Base-by-base conservation (phyloP, 306 rosid species). In the Parietaria judaica region DNA sequence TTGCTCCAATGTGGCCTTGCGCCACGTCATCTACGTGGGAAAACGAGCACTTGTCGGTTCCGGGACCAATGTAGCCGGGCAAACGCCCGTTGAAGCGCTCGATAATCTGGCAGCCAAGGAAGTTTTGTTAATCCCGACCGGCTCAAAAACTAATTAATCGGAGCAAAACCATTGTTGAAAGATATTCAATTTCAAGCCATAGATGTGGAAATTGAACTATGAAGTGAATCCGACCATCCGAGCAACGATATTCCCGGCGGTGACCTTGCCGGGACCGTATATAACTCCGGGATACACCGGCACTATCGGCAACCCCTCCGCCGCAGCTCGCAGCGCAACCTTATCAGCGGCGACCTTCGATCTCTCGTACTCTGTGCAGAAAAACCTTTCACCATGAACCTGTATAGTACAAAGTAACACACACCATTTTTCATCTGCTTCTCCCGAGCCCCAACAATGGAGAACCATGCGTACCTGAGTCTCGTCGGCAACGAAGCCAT, bases 331-430 rank as follows among this genome's bases (percentile, higher is more conserved):
- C 37, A 84, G 0, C 0, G 95, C 96, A 36, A 92, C 78, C 70
- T 84, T 86, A 73, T 92, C 95, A 0, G 95, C 87, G 3, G 66
- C 68, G 7, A 23, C 81, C 76, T 92, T 92, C 17, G 99, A 92
- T 71, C 74, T 86, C 82, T 92, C 98, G 66, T 92, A 92, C 61
- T 88, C 96, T 4, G 98, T 84, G 79, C 95, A 88, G 74, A 88
- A 92, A 56, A 73, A 76, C 44, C 68, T 77, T 81, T 88, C 96
- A 11, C 60, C 79, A 74, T 92, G 96, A 4, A 86, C 74, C 94
- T 90, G 74, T 14, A 46, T 72, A 64, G 63, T 37, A 36, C 62
- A 50, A 14, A 62, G 10, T 46, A 14, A 60, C 34, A 34, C 34
- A 48, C 45, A 50, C 7, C 11, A 4, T 1, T 36, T 13, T 57